Evolutionary conservation across 768 basidiomycete genomes (phyloP), one percentile per base, ranked within the genome.

Genomic region (Amanita pallidorosea): DNA sequence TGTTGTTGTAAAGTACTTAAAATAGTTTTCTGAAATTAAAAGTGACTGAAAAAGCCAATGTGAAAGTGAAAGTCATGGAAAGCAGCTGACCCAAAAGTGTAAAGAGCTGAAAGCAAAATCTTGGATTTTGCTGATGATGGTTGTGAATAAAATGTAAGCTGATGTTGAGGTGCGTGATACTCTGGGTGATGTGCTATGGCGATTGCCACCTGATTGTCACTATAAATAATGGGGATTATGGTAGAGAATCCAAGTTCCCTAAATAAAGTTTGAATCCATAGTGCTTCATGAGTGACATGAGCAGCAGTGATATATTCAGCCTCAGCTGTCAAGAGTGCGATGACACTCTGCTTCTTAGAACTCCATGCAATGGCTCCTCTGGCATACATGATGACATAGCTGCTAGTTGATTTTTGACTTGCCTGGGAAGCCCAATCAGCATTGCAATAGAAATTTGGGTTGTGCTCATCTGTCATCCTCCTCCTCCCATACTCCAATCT

Each of bases 251-350:
- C 48, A 6, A 57, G 53, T 54, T 58, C 58, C 22, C 13, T 22
- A 29, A 60, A 46, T 23, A 60, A 41, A 13, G 54, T 51, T 6
- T 50, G 52, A 53, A 56, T 47, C 61, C 61, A 64, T 11, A 64
- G 27, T 4, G 55, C 60, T 52, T 62, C 54, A 40, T 60, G 58
- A 58, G 40, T 48, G 36, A 67, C 60, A 27, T 70, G 58, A 15
- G 60, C 56, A 0, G 62, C 57, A 3, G 72, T 69, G 41, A 73
- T 67, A 56, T 76, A 74, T 56, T 77, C 73, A 4, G 25, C 25
- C 25, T 25, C 5, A 5, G 25, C 25, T 6, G 5, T 25, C 3
- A 6, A 25, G 25, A 1, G 73, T 0, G 64, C 59, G 11, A 66
- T 56, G 0, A 59, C 64, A 12, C 57, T 51, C 45, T 74, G 72